Conservation (phyloP, 2,329 filamentous ascomycete species). For the Calonectria pauciramosa region DNA sequence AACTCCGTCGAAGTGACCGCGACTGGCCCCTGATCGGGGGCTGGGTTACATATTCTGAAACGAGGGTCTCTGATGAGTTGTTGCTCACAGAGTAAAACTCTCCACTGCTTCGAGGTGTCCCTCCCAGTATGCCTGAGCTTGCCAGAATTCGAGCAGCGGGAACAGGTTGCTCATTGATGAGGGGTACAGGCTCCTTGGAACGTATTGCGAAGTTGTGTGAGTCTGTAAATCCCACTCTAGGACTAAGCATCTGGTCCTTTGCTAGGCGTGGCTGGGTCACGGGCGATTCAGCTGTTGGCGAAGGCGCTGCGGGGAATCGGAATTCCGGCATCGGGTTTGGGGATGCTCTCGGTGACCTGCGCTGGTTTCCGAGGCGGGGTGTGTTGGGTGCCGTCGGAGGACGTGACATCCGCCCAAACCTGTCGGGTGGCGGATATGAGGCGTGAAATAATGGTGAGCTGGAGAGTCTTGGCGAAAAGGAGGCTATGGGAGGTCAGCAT, state of each 20-base stretch:
- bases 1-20: slow-evolving; percentile 61
- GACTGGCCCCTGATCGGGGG: slow-evolving; percentile 48
- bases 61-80: slow-evolving; percentile 92
- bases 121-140: slow-evolving; percentile 78
- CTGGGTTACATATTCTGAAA: slow-evolving; percentile 86
- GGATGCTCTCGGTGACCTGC: slow-evolving; percentile 57
- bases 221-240: slow-evolving; percentile 52
- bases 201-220: slow-evolving; percentile 54
- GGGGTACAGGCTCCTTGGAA: slow-evolving; percentile 60
- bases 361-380: slow-evolving; percentile 53
- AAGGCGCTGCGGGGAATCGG: slow-evolving; percentile 66
- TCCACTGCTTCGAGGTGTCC: slow-evolving; percentile 89
- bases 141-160: slow-evolving; percentile 80
- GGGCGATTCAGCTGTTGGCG: slow-evolving; percentile 54
- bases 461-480: slow-evolving; percentile 59
- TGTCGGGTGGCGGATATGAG: slow-evolving; percentile 67
- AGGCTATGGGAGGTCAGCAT: slow-evolving; percentile 47
- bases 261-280: slow-evolving; percentile 46
- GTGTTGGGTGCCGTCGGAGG: slow-evolving; percentile 62
- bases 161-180: slow-evolving; percentile 69
- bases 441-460: slow-evolving; percentile 68
- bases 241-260: slow-evolving; percentile 58
- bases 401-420: slow-evolving; percentile 58
- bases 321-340: slow-evolving; percentile 67
- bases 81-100: slow-evolving; percentile 98